phyloP scores from a whole-genome alignment of 768 basidiomycete species.

The Lactarius vividus region DNA sequence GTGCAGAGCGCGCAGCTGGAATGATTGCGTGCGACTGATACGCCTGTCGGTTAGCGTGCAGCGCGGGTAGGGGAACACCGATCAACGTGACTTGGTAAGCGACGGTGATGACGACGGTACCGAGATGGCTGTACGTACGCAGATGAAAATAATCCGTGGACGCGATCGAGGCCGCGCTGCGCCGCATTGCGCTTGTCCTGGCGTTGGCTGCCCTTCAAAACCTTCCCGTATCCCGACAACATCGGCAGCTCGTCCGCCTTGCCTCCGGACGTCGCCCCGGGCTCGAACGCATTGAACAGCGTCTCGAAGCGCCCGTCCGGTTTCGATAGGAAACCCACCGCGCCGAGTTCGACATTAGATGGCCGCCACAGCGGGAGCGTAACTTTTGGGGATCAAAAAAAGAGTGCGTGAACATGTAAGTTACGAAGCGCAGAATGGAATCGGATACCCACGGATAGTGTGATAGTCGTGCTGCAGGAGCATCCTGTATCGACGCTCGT shows the following conservation, averaged over 20 bases:
- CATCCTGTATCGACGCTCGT: conserved; percentile 69
- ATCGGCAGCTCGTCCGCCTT: conserved; percentile 51
- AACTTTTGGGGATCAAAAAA: conserved; percentile 27
- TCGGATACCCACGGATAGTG: conserved; percentile 50
- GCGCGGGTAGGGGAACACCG: background rate
- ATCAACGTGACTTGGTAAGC: background rate
- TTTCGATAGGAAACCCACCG: conserved; percentile 72
- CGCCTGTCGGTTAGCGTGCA: conserved; percentile 35
- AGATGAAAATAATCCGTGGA: conserved; percentile 43
- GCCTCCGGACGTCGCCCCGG: conserved; percentile 45
- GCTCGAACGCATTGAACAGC: conserved; percentile 66
- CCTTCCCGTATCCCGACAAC: conserved; percentile 62
- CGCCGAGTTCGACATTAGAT: conserved; percentile 57
- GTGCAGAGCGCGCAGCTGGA: conserved; percentile 61
- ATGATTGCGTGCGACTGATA: conserved; percentile 52
- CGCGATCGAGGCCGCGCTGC: conserved; percentile 55
- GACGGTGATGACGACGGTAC: background rate
- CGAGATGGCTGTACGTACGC: conserved; percentile 19
- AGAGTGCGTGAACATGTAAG: background rate
- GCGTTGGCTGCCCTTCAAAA: conserved; percentile 46
- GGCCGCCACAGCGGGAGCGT: conserved; percentile 68
- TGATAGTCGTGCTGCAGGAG: conserved; percentile 68
- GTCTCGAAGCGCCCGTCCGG: conserved; percentile 67
- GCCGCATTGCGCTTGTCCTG: conserved; percentile 59
- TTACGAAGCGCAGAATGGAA: background rate